These are phyloP conservation scores for Lyophyllum atratum DNA, from an alignment of 768 basidiomycete genomes.

Conservation along the genomic window DNA sequence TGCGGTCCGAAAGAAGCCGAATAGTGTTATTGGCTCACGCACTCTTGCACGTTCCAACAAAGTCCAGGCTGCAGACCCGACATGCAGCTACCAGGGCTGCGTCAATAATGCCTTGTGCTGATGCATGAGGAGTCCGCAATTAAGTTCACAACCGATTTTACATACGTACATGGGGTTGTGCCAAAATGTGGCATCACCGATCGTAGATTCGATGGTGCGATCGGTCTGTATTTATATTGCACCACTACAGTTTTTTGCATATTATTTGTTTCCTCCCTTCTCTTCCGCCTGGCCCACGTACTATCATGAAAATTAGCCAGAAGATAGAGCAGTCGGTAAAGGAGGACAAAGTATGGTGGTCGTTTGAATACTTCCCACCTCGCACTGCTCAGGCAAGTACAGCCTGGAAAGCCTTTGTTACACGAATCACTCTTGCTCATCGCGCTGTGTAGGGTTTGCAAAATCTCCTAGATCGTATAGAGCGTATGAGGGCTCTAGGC, in stretches of 20 bases:
- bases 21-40: not conserved
- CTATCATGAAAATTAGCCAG: constrained; percentile 88
- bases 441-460: constrained; percentile 67
- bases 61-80: not conserved
- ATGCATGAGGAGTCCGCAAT: constrained; percentile 1
- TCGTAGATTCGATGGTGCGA: constrained; percentile 22
- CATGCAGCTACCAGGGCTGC: not conserved
- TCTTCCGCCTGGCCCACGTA: constrained; percentile 6
- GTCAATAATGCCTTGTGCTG: not conserved
- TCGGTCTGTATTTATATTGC: constrained; percentile 19
- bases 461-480: constrained; percentile 97
- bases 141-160: not conserved
- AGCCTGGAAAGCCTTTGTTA: not conserved
- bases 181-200: constrained; percentile 6
- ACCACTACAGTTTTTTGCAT: constrained; percentile 2
- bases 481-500: constrained; percentile 93
- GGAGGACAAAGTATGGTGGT: constrained; percentile 94
- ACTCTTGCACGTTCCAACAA: not conserved
- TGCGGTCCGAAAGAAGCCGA: not conserved
- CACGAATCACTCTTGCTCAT: constrained; percentile 2
- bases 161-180: not conserved
- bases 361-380: constrained; percentile 98
- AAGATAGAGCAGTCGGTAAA: constrained; percentile 86
- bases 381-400: constrained; percentile 83
- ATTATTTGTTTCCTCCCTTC: constrained; percentile 10